Evolutionary conservation across 805 yeast genomes (phyloP), one percentile per base, ranked within the genome.

Genomic region (Yarrowia alimentaria): DNA sequence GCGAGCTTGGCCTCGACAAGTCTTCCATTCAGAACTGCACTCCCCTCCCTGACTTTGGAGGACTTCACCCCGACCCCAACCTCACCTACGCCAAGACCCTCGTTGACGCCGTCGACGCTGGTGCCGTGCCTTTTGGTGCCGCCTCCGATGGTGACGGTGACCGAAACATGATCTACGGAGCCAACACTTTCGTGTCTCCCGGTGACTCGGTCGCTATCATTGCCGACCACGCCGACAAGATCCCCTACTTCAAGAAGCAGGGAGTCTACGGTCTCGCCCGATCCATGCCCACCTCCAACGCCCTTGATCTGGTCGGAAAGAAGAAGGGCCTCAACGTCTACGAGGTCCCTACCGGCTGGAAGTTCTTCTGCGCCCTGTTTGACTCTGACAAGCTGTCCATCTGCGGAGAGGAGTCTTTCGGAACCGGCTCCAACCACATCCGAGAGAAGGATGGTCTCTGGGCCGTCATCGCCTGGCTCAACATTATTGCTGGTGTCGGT

Each of bases 91-190:
- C 98, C 9, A 79, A 76, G 54, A 80, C 95, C 14, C 74, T 91
- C 56, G 99, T 91, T 16, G 83, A 79, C 25, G 76, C 77, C 57
- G 99, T 91, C n/a, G 97, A 93, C 63, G 64, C 68, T 16, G 85
- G 85, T 54, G 70, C 79, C 54, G 85, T 90, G 58, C 85, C 91
- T 6, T 91, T 91, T 65, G 99, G 99, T 57, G 98, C 98, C 29
- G 98, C 98, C 7, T 85, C 95, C n/a, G 99, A 88, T 65, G 99
- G 99, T 68, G 99, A 91, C 61, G 99, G 99, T 67, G 99, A 91
- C 66, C 81, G 99, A 71, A 91, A 91, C 68, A 91, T 91, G 99
- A 91, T 91, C 62, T 93, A 93, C 67, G 99, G 99, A 54, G 88
- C 87, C 31, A 84, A 84, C 38, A 78, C 97, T 2, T 91, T 91